Evolutionary conservation across 2,329 filamentous ascomycete genomes (phyloP), one percentile per base, ranked within the genome.

Genomic region (Tympanopsis confertula): DNA sequence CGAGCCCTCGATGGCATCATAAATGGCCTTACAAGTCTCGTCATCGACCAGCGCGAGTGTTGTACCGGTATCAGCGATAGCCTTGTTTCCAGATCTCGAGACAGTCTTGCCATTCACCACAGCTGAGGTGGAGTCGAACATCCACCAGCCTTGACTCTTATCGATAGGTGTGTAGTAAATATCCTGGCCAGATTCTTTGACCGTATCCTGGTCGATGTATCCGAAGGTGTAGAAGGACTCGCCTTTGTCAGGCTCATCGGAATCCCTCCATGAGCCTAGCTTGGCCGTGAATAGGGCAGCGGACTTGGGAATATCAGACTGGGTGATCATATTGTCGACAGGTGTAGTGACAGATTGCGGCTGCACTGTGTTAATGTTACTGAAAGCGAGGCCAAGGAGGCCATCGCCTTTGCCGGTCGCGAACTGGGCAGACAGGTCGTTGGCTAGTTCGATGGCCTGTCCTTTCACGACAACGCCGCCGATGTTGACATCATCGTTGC

Each of bases 171-270:
- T 69, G 58, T 78, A 86, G 45, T 64, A 55, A 28, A 80, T 69
- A 2, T 73, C 63, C 42, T 69, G 52, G 20, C 66, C 68, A 2
- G 68, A 68, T 3, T 63, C 61, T 39, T 61, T 65, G 35, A 82
- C 63, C 0, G 72, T 66, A n/a, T 70, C 66, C 44, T 78, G 51
- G 48, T 85, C 80, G 49, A 86, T 79, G 54, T 66, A 81, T 15
- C 82, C 82, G 45, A 86, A 85, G 1, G 81, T 85, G 59, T 81
- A 86, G 61, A 83, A 86, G 63, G 55, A 74, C 42, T 61, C 56
- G 15, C 53, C 53, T 22, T 50, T 46, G 28, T 56, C 52, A 2
- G 51, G 41, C 14, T 58, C 55, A 36, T 65, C 51, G 41, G 66
- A 64, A 45, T 73, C 69, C 41, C 64, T 57, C 68, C 69, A 64